phyloP scores from a whole-genome alignment of 345 rosid genomes.

The Brassica napus region Da-Ae NC_063440.1:19118501-19119000 shows the following conservation, averaged over 20 bases:
- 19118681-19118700: neutral
- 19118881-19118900: conserved; percentile 86
- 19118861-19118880: conserved; percentile 90
- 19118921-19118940: neutral
- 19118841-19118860: conserved; percentile 92
- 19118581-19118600: neutral
- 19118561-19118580: neutral
- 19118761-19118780: conserved; percentile 94
- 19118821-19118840: conserved; percentile 79
- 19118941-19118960: neutral
- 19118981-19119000: neutral
- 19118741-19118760: neutral
- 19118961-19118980: neutral
- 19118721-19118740: neutral
- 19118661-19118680: neutral
- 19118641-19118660: neutral
- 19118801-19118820: conserved; percentile 99
- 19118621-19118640: neutral
- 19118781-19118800: conserved; percentile 83
- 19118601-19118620: neutral
- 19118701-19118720: neutral
- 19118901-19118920: conserved; percentile 61
- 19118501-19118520: conserved; percentile 83
- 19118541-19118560: conserved; percentile 20
- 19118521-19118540: conserved; percentile 87